phyloP scores from a whole-genome alignment of 2,329 filamentous ascomycete species.

The Penicillium glabrum region DNA sequence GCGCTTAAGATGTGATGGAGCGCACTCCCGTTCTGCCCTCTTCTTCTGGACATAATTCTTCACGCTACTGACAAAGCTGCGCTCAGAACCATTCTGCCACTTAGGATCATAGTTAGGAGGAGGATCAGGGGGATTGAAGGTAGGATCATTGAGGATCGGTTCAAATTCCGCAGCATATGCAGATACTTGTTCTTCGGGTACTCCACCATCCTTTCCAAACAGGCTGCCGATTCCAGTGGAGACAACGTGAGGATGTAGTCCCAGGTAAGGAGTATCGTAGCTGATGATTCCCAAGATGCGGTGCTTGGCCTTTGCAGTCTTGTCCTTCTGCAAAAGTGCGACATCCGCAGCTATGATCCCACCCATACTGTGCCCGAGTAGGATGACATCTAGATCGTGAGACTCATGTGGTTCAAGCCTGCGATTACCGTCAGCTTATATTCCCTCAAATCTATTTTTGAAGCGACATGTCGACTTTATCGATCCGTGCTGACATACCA shows the following conservation, averaged over 20 bases:
- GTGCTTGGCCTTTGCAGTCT: slow-evolving; percentile 52
- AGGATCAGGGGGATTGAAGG: background rate
- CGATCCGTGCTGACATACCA: slow-evolving; percentile 54
- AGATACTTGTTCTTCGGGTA: slow-evolving; percentile 17
- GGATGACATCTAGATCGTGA: slow-evolving; percentile 71
- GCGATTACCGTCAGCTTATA: background rate
- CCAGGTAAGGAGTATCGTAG: slow-evolving; percentile 83
- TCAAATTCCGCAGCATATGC: slow-evolving; percentile 11
- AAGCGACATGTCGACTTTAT: background rate
- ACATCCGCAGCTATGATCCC: slow-evolving; percentile 81
- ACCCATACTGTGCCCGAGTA: slow-evolving; percentile 89
- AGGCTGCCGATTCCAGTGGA: slow-evolving; percentile 78
- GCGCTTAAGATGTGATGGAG: slow-evolving; percentile 68
- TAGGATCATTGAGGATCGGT: slow-evolving; percentile 19
- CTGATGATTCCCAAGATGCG: slow-evolving; percentile 77
- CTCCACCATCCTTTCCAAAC: slow-evolving; percentile 49
- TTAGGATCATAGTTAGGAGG: slow-evolving; percentile 71
- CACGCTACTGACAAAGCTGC: slow-evolving; percentile 63
- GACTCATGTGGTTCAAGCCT: slow-evolving; percentile 76
- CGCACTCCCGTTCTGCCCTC: slow-evolving; percentile 47
- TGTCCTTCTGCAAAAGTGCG: slow-evolving; percentile 54
- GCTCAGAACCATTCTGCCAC: slow-evolving; percentile 73
- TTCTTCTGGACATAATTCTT: slow-evolving; percentile 82
- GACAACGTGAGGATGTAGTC: slow-evolving; percentile 84
- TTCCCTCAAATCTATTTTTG: too few species aligned